Evolutionary conservation across 768 basidiomycete genomes (phyloP), one percentile per base, ranked within the genome.

Genomic region (Phlegmacium glaucopus): DNA sequence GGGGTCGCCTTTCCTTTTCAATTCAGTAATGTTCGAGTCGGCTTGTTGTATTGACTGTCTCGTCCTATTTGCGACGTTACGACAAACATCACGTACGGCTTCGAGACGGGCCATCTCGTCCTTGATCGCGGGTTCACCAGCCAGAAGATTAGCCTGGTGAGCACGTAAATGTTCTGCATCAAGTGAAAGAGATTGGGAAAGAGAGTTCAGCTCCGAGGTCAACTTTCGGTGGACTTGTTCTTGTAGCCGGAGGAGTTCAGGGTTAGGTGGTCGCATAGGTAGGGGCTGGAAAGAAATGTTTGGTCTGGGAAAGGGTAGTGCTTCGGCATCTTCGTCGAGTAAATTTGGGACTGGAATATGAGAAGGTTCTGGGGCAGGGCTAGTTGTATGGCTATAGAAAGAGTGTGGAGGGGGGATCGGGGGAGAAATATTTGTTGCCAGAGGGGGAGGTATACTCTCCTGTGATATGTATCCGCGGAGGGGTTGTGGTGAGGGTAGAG

Each of bases 101-200:
- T 90, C 88, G 32, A 99, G 74, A 12, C 96, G 78, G 3, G 83
- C 89, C 90, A 93, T 95, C 71, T 99, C 96, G 69, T 99, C 96
- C 44, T 83, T 81, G 52, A 99, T 90, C 9, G 95, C 95, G 37
- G 95, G 94, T 64, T 87, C 88, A 4, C 94, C 96, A 49, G 85
- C 79, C 39, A 87, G 78, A 54, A 98, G 81, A 70, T 97, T 93
- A 34, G 79, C 67, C 59, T 91, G 87, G 54, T 94, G 82, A 37
- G 87, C 81, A 36, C 86, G 83, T 46, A 96, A 73, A 39, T 86
- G 79, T 63, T 90, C 85, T 43, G 81, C 73, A 63, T 90, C 86
- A 49, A 80, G 66, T 44, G 73, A 66, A 60, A 88, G 68, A 39
- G 80, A 77, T 56, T 83, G 74, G 9, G 83, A 69, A 22, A 94